Evolutionary conservation across 495 filamentous ascomycete genomes (phyloP).

Genomic region (Annulohypoxylon bovei): DNA sequence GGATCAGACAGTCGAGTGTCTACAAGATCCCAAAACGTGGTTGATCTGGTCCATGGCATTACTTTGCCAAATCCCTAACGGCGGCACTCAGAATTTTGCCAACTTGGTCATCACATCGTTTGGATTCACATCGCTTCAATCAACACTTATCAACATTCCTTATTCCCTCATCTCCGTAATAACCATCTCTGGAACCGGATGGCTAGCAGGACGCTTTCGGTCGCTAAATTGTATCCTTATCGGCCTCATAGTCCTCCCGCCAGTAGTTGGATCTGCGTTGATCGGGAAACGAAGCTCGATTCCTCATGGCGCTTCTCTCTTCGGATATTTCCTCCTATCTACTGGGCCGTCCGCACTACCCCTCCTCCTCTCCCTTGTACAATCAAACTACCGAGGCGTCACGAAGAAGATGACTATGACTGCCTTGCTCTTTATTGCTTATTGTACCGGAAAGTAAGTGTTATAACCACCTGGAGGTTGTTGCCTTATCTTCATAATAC

Average conservation of each 20-base stretch:
- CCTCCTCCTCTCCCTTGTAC: constrained; percentile 48
- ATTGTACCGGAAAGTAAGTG: constrained; percentile 66
- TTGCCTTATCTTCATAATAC: no score
- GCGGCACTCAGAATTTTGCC: constrained; percentile 55
- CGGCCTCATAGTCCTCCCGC: constrained; percentile 49
- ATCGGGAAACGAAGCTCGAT: constrained; percentile 46
- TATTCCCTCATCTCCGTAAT: constrained; percentile 48
- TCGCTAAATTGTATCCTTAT: constrained; percentile 53
- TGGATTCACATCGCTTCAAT: constrained; percentile 52
- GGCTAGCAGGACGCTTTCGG: constrained; percentile 52
- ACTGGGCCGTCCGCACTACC: constrained; percentile 48
- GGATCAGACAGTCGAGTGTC: constrained; percentile 51
- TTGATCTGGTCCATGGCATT: constrained; percentile 52
- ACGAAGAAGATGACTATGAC: constrained; percentile 79
- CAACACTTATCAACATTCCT: constrained; percentile 52
- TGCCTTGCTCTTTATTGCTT: constrained; percentile 69
- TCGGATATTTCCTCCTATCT: constrained; percentile 50
- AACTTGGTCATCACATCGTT: constrained; percentile 55
- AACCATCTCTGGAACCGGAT: constrained; percentile 50
- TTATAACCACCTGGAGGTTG: constrained; percentile 54
- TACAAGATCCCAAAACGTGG: constrained; percentile 57
- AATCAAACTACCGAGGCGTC: constrained; percentile 73
- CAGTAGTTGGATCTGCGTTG: constrained; percentile 52
- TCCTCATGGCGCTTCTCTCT: constrained; percentile 43
- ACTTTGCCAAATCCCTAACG: constrained; percentile 57